A percentile compares a stretch with the other conserved stretches of the same genome.
Evolutionary conservation across 345 rosid species (phyloP).

Genomic region (Bruguiera parviflora): DNA sequence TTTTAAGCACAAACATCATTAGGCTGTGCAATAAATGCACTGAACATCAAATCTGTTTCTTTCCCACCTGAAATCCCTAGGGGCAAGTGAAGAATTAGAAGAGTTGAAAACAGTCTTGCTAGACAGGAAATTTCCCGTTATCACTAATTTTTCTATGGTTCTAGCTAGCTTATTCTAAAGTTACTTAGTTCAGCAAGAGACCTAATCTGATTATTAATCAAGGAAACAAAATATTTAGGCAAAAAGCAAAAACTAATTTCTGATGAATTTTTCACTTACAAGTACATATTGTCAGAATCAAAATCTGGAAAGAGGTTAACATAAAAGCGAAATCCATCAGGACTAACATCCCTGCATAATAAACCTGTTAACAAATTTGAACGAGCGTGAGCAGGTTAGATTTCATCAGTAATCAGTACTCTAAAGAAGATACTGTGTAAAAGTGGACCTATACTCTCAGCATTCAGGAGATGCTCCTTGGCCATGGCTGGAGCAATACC

Average conservation of each 20-base stretch:
- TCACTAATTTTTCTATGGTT: background rate
- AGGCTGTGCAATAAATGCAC: background rate
- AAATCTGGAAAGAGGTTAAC: slow-evolving; percentile 73
- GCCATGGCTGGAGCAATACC: slow-evolving; percentile 99
- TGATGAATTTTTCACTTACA: slow-evolving; percentile 44
- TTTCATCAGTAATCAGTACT: background rate
- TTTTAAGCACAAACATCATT: background rate
- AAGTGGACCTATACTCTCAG: slow-evolving; percentile 75
- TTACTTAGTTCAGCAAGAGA: background rate
- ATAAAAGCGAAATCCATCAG: slow-evolving; percentile 82
- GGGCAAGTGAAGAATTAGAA: too few species aligned
- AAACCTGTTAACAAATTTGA: slow-evolving; percentile 52
- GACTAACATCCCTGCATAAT: slow-evolving; percentile 84
- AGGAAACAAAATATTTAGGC: background rate
- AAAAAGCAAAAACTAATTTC: background rate
- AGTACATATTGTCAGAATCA: slow-evolving; percentile 41
- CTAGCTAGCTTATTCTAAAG: background rate
- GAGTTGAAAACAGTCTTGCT: too few species aligned
- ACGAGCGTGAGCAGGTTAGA: slow-evolving; percentile 3
- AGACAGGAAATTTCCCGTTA: background rate
- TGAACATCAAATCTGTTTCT: background rate
- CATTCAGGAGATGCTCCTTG: slow-evolving; percentile 85
- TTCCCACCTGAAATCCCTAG: background rate
- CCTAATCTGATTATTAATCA: background rate
- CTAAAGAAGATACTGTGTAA: slow-evolving; percentile 11